Evolutionary conservation across 2,329 filamentous ascomycete species (phyloP), one percentile per base, ranked within the genome.

Genomic region (Phialemoniopsis sp.): DNA sequence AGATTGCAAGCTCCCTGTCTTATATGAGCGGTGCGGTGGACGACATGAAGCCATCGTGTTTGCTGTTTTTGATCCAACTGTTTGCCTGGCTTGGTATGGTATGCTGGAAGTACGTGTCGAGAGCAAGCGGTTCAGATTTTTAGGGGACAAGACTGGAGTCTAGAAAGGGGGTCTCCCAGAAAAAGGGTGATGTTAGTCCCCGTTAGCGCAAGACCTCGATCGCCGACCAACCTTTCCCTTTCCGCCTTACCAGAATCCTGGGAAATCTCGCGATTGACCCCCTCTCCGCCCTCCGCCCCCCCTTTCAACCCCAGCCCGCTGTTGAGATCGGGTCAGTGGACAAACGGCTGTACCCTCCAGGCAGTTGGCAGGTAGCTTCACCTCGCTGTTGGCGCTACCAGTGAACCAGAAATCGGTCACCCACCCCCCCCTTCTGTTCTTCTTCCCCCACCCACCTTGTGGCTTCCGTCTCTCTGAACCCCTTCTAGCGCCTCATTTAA

Each of bases 161-260:
- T 6, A 8, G 8, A 17, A 17, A 18, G 19, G 32, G 14, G 5
- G 14, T 18, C 13, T 9, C 7, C 15, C 13, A 17, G 16, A 17
- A 34, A 34, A 8, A 34, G 17, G 12, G 18, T 13, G 32, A 13
- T 21, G 13, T 12, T 34, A 34, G 17, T 17, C 21, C 21, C 29
- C 18, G n/a, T 16, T 36, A 36, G 34, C 26, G 26, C 34, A 16
- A 30, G 34, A 36, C 34, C 28, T 28, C 16, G 34, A 36, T 36
- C 34, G 35, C 21, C 21, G 21, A 26, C 21, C 21, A 26, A 26
- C 21, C 21, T 26, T 31, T 17, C 16, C 19, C 21, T 37, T 29
- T 37, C 29, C 21, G 26, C 26, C 35, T 29, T 37, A 30, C 28
- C 35, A 16, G 17, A 19, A 37, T 29, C 15, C 35, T 29, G 18